Evolutionary conservation across 306 rosid species (phyloP).

Genomic region (Gastrolobium villosum): DNA sequence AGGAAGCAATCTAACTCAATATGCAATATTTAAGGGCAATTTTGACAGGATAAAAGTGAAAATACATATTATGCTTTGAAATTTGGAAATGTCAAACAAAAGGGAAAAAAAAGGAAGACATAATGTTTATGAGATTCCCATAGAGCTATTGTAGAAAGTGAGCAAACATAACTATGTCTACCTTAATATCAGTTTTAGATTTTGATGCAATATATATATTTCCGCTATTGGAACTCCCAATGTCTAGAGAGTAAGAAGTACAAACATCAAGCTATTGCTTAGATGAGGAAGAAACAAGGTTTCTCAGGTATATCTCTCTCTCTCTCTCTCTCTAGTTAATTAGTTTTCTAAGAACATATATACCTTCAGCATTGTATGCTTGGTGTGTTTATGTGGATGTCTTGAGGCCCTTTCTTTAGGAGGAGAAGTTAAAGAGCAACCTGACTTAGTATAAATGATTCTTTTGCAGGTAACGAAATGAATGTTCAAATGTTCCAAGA

Average conservation of each 20-base stretch:
- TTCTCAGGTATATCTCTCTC: slow-evolving; percentile 51
- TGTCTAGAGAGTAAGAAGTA: slow-evolving; percentile 29
- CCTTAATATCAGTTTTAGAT: slow-evolving; percentile 59
- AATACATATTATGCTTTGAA: background rate
- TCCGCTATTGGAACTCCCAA: slow-evolving; percentile 23
- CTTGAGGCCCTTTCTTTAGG: background rate
- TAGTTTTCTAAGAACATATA: background rate
- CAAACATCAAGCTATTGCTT: slow-evolving; percentile 49
- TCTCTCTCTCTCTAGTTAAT: background rate
- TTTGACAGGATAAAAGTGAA: no score
- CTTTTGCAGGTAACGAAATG: background rate
- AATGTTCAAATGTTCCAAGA: no score
- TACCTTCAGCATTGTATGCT: background rate
- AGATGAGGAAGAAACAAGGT: slow-evolving; percentile 42
- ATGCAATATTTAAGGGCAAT: background rate
- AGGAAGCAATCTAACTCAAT: background rate
- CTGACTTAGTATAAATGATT: background rate
- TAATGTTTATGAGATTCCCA: slow-evolving; percentile 4
- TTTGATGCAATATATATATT: slow-evolving; percentile 63
- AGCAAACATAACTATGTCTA: slow-evolving; percentile 21
- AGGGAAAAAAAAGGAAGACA: background rate
- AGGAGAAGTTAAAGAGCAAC: slow-evolving; percentile 4
- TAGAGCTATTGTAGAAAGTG: slow-evolving; percentile 10
- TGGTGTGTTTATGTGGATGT: background rate
- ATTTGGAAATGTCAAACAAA: background rate